Evolutionary conservation across 2,329 filamentous ascomycete species (phyloP).

Genomic region (Ophiocordyceps camponoti-saundersi): DNA sequence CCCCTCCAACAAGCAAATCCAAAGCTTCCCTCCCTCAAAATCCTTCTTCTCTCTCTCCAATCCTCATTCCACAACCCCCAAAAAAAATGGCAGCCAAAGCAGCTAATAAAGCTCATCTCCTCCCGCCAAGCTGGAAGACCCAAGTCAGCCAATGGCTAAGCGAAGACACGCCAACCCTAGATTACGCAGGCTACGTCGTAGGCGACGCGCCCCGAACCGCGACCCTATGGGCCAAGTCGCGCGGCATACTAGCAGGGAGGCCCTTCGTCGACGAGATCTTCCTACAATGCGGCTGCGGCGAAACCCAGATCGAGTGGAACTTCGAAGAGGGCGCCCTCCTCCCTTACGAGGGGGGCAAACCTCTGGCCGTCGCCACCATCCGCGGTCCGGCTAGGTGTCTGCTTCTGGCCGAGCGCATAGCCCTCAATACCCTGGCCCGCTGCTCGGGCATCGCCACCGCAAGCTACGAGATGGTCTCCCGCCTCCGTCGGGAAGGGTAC

Average conservation of each 20-base stretch:
- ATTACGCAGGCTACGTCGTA: slow-evolving; percentile 95
- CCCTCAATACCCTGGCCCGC: slow-evolving; percentile 74
- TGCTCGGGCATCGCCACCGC: slow-evolving; percentile 82
- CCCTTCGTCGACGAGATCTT: slow-evolving; percentile 97
- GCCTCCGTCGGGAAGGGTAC: slow-evolving; percentile 53
- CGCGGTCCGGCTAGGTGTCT: slow-evolving; percentile 63
- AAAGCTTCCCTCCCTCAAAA: too few relatives aligned
- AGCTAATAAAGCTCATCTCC: slow-evolving; percentile 42
- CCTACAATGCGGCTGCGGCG: slow-evolving; percentile 61
- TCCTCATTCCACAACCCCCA: too few relatives aligned
- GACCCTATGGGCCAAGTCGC: slow-evolving; percentile 52
- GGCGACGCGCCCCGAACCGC: slow-evolving; percentile 49
- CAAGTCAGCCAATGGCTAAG: slow-evolving; percentile 73
- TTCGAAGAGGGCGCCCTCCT: slow-evolving; percentile 49
- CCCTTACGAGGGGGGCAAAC: slow-evolving; percentile 21
- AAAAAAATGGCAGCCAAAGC: not conserved
- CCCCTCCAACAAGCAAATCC: too few relatives aligned
- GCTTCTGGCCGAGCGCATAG: slow-evolving; percentile 84
- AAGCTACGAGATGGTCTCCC: slow-evolving; percentile 34
- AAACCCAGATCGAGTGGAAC: slow-evolving; percentile 61
- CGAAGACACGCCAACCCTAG: slow-evolving; percentile 91
- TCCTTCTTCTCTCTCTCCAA: too few relatives aligned
- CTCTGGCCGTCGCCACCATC: slow-evolving; percentile 56
- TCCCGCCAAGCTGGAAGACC: slow-evolving; percentile 72
- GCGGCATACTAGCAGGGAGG: slow-evolving; percentile 72